Base-by-base conservation (phyloP, 192 early-diverging fungal species). In the Gryganskiella cystojenkinii region DNA sequence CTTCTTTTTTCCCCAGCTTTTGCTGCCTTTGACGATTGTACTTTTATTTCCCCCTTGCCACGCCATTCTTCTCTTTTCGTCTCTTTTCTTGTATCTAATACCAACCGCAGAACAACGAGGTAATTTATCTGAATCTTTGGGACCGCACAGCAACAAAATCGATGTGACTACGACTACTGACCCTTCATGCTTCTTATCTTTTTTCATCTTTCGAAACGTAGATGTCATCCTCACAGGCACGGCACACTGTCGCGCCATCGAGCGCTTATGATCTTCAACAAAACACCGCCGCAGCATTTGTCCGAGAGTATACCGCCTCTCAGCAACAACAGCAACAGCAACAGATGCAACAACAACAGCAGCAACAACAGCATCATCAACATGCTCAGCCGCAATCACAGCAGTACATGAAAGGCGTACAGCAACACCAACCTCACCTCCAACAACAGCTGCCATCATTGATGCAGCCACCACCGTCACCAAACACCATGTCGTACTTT, bases 401-500 rank as follows among this genome's bases (percentile, higher is more conserved):
- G 3, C 66, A 68, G 30, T 64, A 69, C 27, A 60, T 47, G 11
- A 78, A 62, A 35, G 34, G 53, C 11, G 31, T 64, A 40, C 74
- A 78, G 56, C 42, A 60, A 10, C 69, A 64, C 35, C 74, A 56
- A 15, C 25, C 65, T 5, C 74, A 64, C 28, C 30, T 68, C 1
- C 66, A 78, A 24, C 74, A 69, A 13, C 65, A 81, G 17, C 25
- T 71, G 27, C 82, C 85, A 3, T 75, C 83, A 28, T 78, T 87
- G 33, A 87, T 87, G 85, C 80, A 83, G 14, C 85, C 85, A 28
- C 85, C 85, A n/a, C 83, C 82, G 22, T 84, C 83, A 19, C 85
- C 85, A 20, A 87, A 82, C 54, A 61, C 82, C 10, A 51, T 82
- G 1, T 85, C 80, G 20, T 87, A 87, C 61, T 85, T 81, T 50